A percentile compares a stretch with the other conserved stretches of the same genome.
phyloP scores from a whole-genome alignment of 345 rosid species.

The Gossypium herbaceum region DNA sequence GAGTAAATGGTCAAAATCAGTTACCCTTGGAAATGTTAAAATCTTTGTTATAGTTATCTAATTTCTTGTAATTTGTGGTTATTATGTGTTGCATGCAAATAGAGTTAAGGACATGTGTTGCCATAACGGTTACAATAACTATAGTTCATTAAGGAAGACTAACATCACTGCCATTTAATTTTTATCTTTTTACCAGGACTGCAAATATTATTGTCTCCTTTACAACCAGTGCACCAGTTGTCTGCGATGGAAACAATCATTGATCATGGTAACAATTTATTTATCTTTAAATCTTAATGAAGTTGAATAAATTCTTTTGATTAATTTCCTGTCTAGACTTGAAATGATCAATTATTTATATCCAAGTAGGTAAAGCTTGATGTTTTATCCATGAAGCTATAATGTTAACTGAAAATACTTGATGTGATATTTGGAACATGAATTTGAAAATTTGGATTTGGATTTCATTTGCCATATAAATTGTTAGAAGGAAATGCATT shows the following conservation, averaged over 20 bases:
- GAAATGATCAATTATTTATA: neutral
- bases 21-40: neutral
- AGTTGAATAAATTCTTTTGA: neutral
- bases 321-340: neutral
- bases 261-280: conserved; percentile 7
- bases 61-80: neutral
- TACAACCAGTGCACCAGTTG: neutral
- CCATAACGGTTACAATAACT: neutral
- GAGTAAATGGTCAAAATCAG: neutral
- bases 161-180: neutral
- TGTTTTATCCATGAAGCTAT: neutral
- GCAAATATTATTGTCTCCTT: conserved; percentile 21
- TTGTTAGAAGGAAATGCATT: no score
- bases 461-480: no score
- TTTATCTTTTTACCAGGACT: conserved; percentile 31
- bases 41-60: neutral
- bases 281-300: neutral
- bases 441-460: no score
- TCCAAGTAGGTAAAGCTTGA: neutral
- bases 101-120: neutral
- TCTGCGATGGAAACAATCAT: conserved; percentile 10
- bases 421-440: no score
- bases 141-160: conserved; percentile 5
- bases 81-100: neutral
- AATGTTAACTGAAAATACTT: neutral